phyloP scores from a whole-genome alignment of 2,329 filamentous ascomycete genomes.

The Aspergillus transmontanensis region DNA sequence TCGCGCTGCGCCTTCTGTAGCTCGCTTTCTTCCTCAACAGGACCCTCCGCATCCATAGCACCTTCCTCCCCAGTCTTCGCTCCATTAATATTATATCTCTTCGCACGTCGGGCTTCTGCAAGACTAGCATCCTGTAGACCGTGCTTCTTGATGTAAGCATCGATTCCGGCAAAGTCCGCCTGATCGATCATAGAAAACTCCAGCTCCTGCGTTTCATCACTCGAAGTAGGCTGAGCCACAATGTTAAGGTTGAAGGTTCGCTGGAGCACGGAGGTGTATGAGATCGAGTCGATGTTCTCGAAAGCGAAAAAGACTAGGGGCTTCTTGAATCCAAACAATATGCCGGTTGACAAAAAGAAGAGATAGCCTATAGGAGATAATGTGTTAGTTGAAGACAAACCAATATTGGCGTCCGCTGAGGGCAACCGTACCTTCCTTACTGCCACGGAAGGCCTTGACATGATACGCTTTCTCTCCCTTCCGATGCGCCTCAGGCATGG shows the following conservation, averaged over 20 bases:
- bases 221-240: conserved; percentile 40
- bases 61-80: conserved; percentile 32
- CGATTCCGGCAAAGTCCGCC: conserved; percentile 63
- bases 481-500: conserved; percentile 61
- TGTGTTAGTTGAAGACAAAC: not conserved
- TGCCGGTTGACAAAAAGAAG: conserved; percentile 63
- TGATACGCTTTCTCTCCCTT: conserved; percentile 66
- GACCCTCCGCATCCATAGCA: conserved; percentile 24
- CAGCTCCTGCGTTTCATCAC: conserved; percentile 56
- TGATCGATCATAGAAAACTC: conserved; percentile 70
- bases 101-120: conserved; percentile 61
- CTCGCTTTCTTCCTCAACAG: conserved; percentile 59
- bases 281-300: conserved; percentile 59
- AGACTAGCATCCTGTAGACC: conserved; percentile 65
- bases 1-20: conserved; percentile 60
- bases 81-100: conserved; percentile 58
- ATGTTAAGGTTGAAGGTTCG: conserved; percentile 69
- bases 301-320: conserved; percentile 66
- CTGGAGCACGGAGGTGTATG: conserved; percentile 66
- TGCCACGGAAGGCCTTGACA: conserved; percentile 65
- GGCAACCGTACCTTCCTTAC: conserved; percentile 60
- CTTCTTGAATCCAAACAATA: conserved; percentile 68
- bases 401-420: not conserved
- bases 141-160: conserved; percentile 63
- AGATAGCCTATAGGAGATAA: conserved; percentile 54